A percentile compares a stretch with the other conserved stretches of the same genome.
These are phyloP conservation scores for Phoma sp. DNA, from an alignment of 2,329 filamentous ascomycete genomes.

Conservation along the genomic window DNA sequence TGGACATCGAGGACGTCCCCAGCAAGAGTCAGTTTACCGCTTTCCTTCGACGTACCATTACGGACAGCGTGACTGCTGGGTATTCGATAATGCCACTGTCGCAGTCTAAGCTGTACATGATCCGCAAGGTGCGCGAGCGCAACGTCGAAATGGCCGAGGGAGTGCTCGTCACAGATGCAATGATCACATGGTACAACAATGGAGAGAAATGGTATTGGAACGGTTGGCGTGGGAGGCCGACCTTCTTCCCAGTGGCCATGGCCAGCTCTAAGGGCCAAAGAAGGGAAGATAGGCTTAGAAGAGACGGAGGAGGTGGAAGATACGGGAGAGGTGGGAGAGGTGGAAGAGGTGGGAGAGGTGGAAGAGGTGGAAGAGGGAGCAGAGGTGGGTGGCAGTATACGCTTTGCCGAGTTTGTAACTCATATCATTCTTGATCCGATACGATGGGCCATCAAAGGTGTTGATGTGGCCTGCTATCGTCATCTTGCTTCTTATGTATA, in stretches of 20 bases:
- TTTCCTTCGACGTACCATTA: conserved; percentile 33
- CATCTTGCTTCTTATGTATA: conserved; percentile 4
- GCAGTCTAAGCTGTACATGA: conserved; percentile 35
- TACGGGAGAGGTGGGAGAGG: too few species aligned
- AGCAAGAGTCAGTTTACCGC: conserved; percentile 28
- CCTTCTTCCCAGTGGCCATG: conserved; percentile 26
- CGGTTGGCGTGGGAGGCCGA: conserved; percentile 22
- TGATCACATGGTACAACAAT: conserved; percentile 24
- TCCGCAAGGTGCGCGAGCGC: conserved; percentile 29
- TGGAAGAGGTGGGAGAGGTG: not conserved
- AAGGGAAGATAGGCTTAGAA: too few species aligned
- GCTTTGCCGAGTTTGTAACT: not conserved
- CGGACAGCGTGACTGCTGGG: conserved; percentile 30
- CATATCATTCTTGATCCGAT: too few species aligned
- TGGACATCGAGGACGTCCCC: conserved; percentile 50
- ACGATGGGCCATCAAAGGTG: too few species aligned
- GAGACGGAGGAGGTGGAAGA: too few species aligned
- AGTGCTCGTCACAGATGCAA: conserved; percentile 15
- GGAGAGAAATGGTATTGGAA: conserved; percentile 24
- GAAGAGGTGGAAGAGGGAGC: not conserved
- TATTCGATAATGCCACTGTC: conserved; percentile 35
- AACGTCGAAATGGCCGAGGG: conserved; percentile 25
- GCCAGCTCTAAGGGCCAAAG: not conserved
- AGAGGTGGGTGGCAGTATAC: too few species aligned
- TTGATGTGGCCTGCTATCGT: not conserved